Evolutionary conservation across 345 rosid genomes (phyloP).

Genomic region (Eucalyptus pumila): DNA sequence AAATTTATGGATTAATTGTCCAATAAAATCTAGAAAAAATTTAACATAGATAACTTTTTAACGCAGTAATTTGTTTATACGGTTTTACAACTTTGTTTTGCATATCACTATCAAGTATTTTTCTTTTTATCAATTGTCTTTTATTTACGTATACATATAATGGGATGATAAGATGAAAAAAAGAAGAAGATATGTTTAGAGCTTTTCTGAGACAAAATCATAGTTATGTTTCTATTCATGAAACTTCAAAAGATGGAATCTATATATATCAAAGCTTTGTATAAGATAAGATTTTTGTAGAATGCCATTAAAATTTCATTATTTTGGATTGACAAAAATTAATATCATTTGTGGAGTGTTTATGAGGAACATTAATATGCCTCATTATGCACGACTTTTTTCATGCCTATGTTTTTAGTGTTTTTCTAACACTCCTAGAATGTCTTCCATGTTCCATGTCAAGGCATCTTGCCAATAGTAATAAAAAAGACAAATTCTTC

Average conservation of each 20-base stretch:
- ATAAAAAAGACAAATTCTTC: too few relatives aligned
- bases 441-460: background rate
- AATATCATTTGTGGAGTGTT: background rate
- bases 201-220: too few relatives aligned
- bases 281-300: background rate
- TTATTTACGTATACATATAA: too few relatives aligned
- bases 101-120: background rate
- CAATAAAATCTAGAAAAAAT: background rate
- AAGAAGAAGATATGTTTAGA: too few relatives aligned
- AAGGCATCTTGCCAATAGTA: background rate
- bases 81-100: background rate
- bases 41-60: background rate
- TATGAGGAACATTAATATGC: too few relatives aligned
- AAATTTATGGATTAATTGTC: background rate
- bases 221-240: too few relatives aligned
- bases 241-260: background rate
- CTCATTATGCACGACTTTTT: background rate
- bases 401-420: background rate
- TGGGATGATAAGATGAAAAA: fast-evolving
- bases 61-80: background rate
- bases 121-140: too few relatives aligned
- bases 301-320: background rate
- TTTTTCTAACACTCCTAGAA: background rate
- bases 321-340: too few relatives aligned
- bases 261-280: background rate